phyloP scores from a whole-genome alignment of 768 basidiomycete genomes.

The Trametes cinnabarina region DNA sequence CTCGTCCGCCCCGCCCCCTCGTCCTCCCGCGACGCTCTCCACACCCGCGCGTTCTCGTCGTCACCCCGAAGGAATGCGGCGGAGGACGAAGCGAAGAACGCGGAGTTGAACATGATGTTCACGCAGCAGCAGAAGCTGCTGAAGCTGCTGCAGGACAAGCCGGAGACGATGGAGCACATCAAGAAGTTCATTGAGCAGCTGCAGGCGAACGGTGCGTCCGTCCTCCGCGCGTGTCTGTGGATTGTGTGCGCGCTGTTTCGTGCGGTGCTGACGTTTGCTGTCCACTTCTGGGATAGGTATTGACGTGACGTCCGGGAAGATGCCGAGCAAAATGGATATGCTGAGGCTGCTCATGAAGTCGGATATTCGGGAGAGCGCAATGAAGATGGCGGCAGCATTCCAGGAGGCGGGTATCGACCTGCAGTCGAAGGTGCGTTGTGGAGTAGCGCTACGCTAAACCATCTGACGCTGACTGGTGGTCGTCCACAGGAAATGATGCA shows the following conservation, averaged over 20 bases:
- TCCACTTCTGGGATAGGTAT: slow-evolving; percentile 1
- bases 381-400: slow-evolving; percentile 17
- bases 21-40: slow-evolving; percentile 4
- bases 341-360: slow-evolving; percentile 13
- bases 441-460: too few species aligned
- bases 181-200: slow-evolving; percentile 14
- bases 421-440: slow-evolving; percentile 2
- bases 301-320: slow-evolving; percentile 9
- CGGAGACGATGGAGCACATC: slow-evolving; percentile 18
- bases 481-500: slow-evolving; percentile 12
- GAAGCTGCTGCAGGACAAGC: slow-evolving; percentile 18
- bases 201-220: slow-evolving; percentile 15
- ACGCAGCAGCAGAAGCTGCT: slow-evolving; percentile 16
- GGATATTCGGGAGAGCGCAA: slow-evolving; percentile 16
- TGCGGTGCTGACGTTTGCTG: neutral
- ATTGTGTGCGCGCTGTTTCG: too few species aligned
- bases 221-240: neutral
- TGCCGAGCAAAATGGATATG: slow-evolving; percentile 21
- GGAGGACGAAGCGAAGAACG: slow-evolving; percentile 7
- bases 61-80: slow-evolving; percentile 3
- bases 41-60: slow-evolving; percentile 11
- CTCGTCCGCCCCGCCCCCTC: neutral
- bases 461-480: neutral
- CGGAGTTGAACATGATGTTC: slow-evolving; percentile 14
- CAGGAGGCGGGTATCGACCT: slow-evolving; percentile 17